Evolutionary conservation across 2,329 filamentous ascomycete species (phyloP), one percentile per base, ranked within the genome.

Genomic region (Davidsoniella virescens): DNA sequence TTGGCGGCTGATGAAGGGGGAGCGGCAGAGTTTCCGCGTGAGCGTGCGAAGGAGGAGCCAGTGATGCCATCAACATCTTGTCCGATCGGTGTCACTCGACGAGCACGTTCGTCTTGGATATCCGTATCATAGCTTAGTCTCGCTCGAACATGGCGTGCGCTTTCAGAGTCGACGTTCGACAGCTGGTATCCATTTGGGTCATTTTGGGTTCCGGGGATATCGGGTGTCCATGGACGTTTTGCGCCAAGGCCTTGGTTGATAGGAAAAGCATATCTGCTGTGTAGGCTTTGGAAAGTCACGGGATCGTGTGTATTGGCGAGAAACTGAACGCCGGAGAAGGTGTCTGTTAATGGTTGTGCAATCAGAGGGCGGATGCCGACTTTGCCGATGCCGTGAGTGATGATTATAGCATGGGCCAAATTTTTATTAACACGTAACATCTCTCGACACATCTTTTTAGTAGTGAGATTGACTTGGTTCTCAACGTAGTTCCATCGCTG

Each of bases 61-160:
- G 75, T 73, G 49, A 80, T 75, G 52, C 93, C 83, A 4, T 77
- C 75, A 49, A 92, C 71, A 6, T 76, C 73, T 0, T 75, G 71
- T 10, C 29, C 29, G 29, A 7, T 33, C 0, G 70, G 74, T 1
- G 75, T 82, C n/a, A 41, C 41, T 12, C 51, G 51, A 17, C 51
- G 51, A 18, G 51, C 50, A 7, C 44, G 51, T 18, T 53, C 51
- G n/a, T 47, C 51, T 7, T 44, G 45, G 63, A 85, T 77, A 17
- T 80, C 84, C 20, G 85, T 63, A 61, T 93, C 87, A 17, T 82
- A 64, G 44, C 38, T 38, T 6, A 25, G 14, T 5, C 18, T 33
- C n/a, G 14, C 40, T 5, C 17, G 39, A 6, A 26, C 44, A 18
- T 39, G 47, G 4, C 52, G 48, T 16, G 44, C 44, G 23, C 37